A percentile compares a stretch with the other conserved stretches of the same genome.
phyloP scores from a whole-genome alignment of 108 stramenopile genomes.

The Asterionellopsis glacialis region DNA sequence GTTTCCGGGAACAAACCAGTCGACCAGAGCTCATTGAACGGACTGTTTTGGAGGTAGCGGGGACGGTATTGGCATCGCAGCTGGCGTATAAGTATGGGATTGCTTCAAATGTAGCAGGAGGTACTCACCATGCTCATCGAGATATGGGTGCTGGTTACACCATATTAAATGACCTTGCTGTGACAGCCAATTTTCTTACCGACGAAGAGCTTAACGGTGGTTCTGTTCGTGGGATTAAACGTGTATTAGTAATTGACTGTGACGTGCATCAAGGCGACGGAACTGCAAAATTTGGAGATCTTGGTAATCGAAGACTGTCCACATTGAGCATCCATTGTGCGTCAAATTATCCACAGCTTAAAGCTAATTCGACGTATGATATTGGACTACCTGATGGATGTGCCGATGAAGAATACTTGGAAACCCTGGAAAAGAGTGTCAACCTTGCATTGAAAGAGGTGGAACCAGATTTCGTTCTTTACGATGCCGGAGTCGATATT shows the following conservation, averaged over 20 bases:
- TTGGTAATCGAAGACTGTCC: constrained; percentile 29
- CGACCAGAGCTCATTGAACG: constrained; percentile 63
- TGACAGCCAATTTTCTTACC: constrained; percentile 51
- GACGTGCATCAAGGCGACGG: constrained; percentile 87
- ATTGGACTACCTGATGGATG: constrained; percentile 48
- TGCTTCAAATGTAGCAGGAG: constrained; percentile 74
- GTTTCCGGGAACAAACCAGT: constrained; percentile 64
- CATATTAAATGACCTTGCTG: constrained; percentile 75
- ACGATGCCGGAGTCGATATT: constrained; percentile 81
- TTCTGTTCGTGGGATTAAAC: constrained; percentile 16
- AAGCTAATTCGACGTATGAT: constrained; percentile 60
- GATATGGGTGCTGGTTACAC: constrained; percentile 69
- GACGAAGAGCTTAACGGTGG: constrained; percentile 6
- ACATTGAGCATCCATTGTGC: constrained; percentile 69
- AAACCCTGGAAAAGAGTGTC: constrained; percentile 33
- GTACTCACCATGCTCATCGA: constrained; percentile 75
- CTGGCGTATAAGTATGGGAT: constrained; percentile 71
- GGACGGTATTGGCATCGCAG: constrained; percentile 64
- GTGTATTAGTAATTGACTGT: constrained; percentile 79
- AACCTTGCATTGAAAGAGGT: constrained; percentile 37
- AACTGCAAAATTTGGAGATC: constrained; percentile 32
- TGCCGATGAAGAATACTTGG: constrained; percentile 53
- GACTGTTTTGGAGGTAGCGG: constrained; percentile 71
- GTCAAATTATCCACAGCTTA: constrained; percentile 69
- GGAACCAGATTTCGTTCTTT: constrained; percentile 70